Conservation (phyloP, 768 basidiomycete genomes). For the Lactarius pseudohatsudake region DNA sequence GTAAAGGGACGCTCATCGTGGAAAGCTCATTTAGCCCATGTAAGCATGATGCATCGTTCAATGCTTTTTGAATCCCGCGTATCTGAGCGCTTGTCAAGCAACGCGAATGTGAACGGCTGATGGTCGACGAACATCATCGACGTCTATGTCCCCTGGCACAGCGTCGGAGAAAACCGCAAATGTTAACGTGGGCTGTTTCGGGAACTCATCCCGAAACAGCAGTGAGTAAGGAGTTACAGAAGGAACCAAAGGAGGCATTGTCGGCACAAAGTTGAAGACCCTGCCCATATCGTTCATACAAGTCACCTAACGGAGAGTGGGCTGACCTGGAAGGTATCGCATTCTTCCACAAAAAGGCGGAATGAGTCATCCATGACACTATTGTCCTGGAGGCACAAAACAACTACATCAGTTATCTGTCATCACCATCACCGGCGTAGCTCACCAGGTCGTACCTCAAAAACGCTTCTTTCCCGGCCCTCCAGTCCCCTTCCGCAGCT, state of each 20-base stretch:
- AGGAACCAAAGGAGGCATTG: slow-evolving; percentile 61
- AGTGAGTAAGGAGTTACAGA: slow-evolving; percentile 57
- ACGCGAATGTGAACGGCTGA: slow-evolving; percentile 7
- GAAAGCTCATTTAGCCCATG: slow-evolving; percentile 34
- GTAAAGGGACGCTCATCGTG: slow-evolving; percentile 36
- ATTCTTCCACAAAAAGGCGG: slow-evolving; percentile 70
- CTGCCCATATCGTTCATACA: slow-evolving; percentile 37
- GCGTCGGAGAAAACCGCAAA: slow-evolving; percentile 58
- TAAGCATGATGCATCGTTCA: slow-evolving; percentile 63
- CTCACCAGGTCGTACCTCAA: slow-evolving; percentile 54
- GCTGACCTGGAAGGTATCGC: slow-evolving; percentile 66
- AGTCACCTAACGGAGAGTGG: neutral
- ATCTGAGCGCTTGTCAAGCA: slow-evolving; percentile 35
- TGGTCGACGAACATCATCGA: slow-evolving; percentile 19
- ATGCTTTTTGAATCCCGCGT: slow-evolving; percentile 41
- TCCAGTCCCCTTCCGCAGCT: slow-evolving; percentile 56
- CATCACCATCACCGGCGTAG: neutral
- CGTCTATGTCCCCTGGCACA: slow-evolving; percentile 32
- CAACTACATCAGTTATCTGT: neutral
- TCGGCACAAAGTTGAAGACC: slow-evolving; percentile 71
- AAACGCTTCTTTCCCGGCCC: slow-evolving; percentile 51
- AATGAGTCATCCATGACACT: slow-evolving; percentile 69
- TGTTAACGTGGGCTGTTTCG: slow-evolving; percentile 56
- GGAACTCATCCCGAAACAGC: slow-evolving; percentile 66
- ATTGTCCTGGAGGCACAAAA: slow-evolving; percentile 44